Evolutionary conservation across 2,329 filamentous ascomycete genomes (phyloP).

Genomic region (Aspergillus chevalieri): DNA sequence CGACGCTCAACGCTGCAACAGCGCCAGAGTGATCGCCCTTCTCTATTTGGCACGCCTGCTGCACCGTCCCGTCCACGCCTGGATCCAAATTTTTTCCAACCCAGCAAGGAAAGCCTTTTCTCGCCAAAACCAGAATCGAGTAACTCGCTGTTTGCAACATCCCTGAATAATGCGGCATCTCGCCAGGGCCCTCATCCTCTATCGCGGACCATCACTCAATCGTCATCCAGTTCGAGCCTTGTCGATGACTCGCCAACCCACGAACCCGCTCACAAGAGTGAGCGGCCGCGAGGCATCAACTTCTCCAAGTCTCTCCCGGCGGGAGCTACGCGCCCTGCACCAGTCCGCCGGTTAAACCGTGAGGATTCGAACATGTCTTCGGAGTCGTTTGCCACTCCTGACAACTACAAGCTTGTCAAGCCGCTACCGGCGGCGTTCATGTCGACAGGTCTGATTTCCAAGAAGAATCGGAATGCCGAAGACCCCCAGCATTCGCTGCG

Average conservation of each 20-base stretch:
- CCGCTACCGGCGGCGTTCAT: conserved; percentile 80
- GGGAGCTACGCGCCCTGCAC: conserved; percentile 51
- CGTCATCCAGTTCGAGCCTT: conserved; percentile 73
- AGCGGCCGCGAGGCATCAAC: conserved; percentile 49
- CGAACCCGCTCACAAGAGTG: conserved; percentile 50
- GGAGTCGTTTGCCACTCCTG: conserved; percentile 64
- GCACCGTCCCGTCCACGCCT: conserved; percentile 62
- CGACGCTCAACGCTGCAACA: conserved; percentile 85
- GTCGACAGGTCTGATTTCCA: conserved; percentile 91
- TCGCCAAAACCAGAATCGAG: conserved; percentile 54
- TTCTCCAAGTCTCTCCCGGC: conserved; percentile 74
- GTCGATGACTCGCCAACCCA: conserved; percentile 66
- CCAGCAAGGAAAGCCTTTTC: conserved; percentile 61
- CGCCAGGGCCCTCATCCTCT: conserved; percentile 64
- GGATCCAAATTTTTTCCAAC: conserved; percentile 64
- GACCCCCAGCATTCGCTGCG: conserved; percentile 49
- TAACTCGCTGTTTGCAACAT: conserved; percentile 35
- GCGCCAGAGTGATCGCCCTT: conserved; percentile 60
- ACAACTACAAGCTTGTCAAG: conserved; percentile 68
- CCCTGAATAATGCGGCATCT: conserved; percentile 25
- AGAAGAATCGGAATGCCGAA: conserved; percentile 80
- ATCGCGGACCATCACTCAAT: conserved; percentile 79
- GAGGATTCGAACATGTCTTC: conserved; percentile 45
- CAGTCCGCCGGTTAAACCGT: conserved; percentile 38
- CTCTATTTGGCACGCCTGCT: conserved; percentile 45